These are phyloP conservation scores for Solanum okadae DNA, from an alignment of 257 asterid genomes.

Conservation along the genomic window DNA sequence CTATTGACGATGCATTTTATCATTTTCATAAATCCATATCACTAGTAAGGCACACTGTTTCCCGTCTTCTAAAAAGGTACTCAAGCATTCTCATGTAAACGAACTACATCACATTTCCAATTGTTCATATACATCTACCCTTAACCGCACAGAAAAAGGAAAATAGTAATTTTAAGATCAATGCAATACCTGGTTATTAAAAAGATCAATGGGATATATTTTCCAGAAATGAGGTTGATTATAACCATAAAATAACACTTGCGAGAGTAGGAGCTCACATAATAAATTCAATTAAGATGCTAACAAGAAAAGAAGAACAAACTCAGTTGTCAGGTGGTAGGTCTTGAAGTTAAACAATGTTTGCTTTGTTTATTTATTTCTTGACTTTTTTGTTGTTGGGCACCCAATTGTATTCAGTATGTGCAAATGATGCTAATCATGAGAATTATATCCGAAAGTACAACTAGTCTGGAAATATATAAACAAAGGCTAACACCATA, in stretches of 20 bases:
- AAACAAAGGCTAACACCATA: background rate
- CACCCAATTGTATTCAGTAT: background rate
- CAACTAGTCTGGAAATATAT: background rate
- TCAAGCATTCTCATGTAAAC: background rate
- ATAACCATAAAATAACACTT: background rate
- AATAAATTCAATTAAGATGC: background rate
- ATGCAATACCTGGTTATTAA: background rate
- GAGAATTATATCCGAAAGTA: background rate
- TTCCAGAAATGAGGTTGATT: background rate
- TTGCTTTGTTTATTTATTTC: background rate
- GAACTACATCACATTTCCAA: background rate
- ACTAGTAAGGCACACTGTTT: background rate
- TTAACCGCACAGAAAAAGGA: background rate
- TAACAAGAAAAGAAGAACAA: background rate
- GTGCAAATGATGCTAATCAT: background rate
- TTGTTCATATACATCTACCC: background rate
- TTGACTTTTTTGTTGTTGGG: background rate
- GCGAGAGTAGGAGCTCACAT: background rate
- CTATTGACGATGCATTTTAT: background rate
- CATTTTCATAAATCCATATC: background rate
- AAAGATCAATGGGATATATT: background rate
- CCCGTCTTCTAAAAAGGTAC: background rate
- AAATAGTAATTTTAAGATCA: background rate
- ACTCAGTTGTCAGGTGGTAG: background rate
- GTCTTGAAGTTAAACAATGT: background rate